Base-by-base conservation (phyloP, 2,329 filamentous ascomycete species). In the Fusarium floridanum region DNA sequence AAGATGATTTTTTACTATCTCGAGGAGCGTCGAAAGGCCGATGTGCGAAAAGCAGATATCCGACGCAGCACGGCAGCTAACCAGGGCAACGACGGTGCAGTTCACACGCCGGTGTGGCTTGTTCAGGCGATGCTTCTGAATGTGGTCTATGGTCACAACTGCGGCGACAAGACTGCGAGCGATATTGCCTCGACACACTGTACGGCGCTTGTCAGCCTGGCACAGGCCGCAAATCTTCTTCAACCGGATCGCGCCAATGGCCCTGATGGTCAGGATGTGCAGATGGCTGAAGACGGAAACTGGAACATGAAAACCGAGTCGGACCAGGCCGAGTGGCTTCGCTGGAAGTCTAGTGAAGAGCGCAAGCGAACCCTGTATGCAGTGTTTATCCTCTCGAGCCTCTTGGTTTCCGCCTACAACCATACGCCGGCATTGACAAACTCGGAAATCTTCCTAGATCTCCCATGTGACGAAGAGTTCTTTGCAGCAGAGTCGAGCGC, bases 41-140 rank as follows among this genome's bases (percentile, higher is more conserved):
- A 97, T 80, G 92, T 97, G 73, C 87, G 90, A 76, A 90, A 90
- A 80, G 88, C 88, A 57, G 89, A 91, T 78, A 86, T 89, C 73
- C 87, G 89, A 61, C 87, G 89, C 68, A 87, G 87, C 79, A 84
- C 86, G 11, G 83, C 86, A 20, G 79, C 84, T 63, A 88, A 89
- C 70, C 83, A 87, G 39, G 82, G 80, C 50, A 84, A 86, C 64
- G 92, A 94, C 68, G 88, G 88, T 60, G 88, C 91, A 17, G 89
- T 91, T 43, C 91, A 94, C 75, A 96, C 95, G 3, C 96, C 96
- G 1, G 88, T 98, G 45, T 98, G 96, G 95, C 88, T 99, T 29
- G 95, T 98, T 17, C 97, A 98, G 83, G 95, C 96, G 0, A 98
- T 98, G 96, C 87, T 98, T 10, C 88, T 99, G 61, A 98, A 98